Evolutionary conservation across 805 yeast species (phyloP).

Genomic region (Diddensiella transvaalensis): DNA sequence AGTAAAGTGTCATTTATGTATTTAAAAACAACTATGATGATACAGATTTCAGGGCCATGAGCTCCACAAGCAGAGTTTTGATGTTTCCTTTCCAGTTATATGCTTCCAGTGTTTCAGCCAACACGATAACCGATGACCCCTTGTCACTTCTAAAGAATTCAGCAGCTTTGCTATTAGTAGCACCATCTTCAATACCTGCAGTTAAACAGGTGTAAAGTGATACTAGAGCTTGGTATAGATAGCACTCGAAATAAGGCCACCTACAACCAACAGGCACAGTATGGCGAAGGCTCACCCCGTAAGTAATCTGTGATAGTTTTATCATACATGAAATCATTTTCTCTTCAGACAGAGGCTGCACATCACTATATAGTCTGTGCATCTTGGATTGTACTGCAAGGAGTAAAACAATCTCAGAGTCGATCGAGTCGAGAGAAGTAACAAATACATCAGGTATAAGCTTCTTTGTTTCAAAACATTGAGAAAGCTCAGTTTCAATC

Average conservation of each 20-base stretch:
- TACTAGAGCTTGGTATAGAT: background rate
- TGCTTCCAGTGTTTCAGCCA: background rate
- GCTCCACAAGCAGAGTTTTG: background rate
- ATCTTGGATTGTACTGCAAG: background rate
- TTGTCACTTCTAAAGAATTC: background rate
- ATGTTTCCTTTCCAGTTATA: background rate
- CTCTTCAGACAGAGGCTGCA: background rate
- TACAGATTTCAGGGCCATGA: background rate
- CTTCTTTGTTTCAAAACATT: conserved; percentile 1
- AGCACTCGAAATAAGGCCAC: conserved; percentile 2
- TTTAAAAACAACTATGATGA: no score
- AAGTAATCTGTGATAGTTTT: background rate
- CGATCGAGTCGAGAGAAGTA: background rate
- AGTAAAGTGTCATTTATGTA: no score
- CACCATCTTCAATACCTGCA: background rate
- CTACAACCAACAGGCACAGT: background rate
- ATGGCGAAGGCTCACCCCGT: background rate
- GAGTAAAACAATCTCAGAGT: conserved; percentile 1
- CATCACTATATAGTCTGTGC: background rate
- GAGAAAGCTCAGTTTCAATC: background rate
- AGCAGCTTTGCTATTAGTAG: background rate
- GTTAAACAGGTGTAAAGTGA: background rate
- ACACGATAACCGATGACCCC: background rate
- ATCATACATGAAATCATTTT: background rate
- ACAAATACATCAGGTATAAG: background rate